Base-by-base conservation (phyloP, 2,329 filamentous ascomycete species). In the Fonsecaea monophora region DNA sequence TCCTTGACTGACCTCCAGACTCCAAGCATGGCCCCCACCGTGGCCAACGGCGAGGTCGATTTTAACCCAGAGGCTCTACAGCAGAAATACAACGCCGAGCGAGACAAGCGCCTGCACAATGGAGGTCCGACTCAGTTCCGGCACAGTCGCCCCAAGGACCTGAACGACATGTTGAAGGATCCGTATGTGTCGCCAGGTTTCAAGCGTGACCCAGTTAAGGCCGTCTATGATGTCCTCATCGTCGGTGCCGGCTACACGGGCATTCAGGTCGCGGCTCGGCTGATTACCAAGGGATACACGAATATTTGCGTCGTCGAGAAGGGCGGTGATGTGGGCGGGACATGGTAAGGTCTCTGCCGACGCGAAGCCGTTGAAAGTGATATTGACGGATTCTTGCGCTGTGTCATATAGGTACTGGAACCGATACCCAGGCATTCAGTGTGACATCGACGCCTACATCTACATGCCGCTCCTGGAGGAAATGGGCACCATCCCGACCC, bases 251-350 rank as follows among this genome's bases (percentile, higher is more conserved):
- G 71, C 2, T 71, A 62, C 40, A 60, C 63, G 3, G 71, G 65
- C 6, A 63, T 70, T 15, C 56, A 53, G 9, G 66, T 50, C 35
- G 68, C 68, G 13, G 60, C 58, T 7, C 15, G 57, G 18, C 57
- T 69, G 2, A 34, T 58, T 2, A 60, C 67, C 18, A 38, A 35
- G 35, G 65, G 61, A 5, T 54, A 62, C 7, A 58, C 32, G 15
- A 30, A 70, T 34, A 32, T 71, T 1, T 32, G 38, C 7, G 60
- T 67, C 4, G 42, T 67, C 15, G 71, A 73, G n/a, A 60, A 75
- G 30, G 82, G 81, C 4, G 79, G 79, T 1, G 64, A 62, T 35
- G 68, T 72, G 18, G 72, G 71, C 3, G 70, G 72, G 4, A 68
- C 61, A 1, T 74, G 72, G 71, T 73, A 70, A 25, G 25, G 25